Conservation (phyloP, 2,329 filamentous ascomycete species). For the Diaporthe sp. region DNA sequence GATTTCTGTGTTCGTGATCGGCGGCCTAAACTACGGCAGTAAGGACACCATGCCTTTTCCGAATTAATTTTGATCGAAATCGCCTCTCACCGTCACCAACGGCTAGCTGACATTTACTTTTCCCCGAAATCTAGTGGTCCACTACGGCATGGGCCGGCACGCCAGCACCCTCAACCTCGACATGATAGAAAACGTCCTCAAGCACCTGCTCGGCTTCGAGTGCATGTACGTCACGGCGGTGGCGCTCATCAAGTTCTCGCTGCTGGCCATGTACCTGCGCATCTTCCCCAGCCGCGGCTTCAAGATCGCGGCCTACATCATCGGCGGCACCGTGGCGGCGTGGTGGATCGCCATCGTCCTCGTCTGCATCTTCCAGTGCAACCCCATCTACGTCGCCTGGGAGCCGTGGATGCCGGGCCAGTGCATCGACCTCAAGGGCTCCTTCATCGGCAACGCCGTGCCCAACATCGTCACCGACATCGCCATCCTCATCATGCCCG, state of each 20-base stretch:
- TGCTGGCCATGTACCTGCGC: slow-evolving; percentile 47
- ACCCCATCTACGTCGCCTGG: slow-evolving; percentile 54
- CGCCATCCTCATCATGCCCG: slow-evolving; percentile 49
- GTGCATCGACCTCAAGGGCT: slow-evolving; percentile 56
- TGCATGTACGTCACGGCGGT: slow-evolving; percentile 42
- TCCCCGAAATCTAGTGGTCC: slow-evolving; percentile 35
- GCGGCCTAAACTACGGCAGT: slow-evolving; percentile 42
- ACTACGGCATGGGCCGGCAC: slow-evolving; percentile 41
- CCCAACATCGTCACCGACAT: slow-evolving; percentile 57
- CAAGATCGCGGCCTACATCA: slow-evolving; percentile 39
- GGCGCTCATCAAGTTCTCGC: slow-evolving; percentile 44
- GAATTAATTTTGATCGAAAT: not conserved
- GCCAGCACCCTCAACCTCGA: slow-evolving; percentile 26
- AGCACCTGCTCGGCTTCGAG: slow-evolving; percentile 40
- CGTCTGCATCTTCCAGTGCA: slow-evolving; percentile 54
- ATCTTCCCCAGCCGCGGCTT: slow-evolving; percentile 46
- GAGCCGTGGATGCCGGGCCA: slow-evolving; percentile 48
- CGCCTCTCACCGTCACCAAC: too few relatives aligned
- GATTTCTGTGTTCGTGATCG: slow-evolving; percentile 34
- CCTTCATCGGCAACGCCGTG: slow-evolving; percentile 59
- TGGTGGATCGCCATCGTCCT: slow-evolving; percentile 46
- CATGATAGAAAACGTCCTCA: slow-evolving; percentile 43
- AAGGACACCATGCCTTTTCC: slow-evolving; percentile 10
- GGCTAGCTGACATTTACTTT: not conserved
- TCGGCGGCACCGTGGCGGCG: slow-evolving; percentile 39